Evolutionary conservation across 768 basidiomycete genomes (phyloP).

Genomic region (Harrya chromipes): DNA sequence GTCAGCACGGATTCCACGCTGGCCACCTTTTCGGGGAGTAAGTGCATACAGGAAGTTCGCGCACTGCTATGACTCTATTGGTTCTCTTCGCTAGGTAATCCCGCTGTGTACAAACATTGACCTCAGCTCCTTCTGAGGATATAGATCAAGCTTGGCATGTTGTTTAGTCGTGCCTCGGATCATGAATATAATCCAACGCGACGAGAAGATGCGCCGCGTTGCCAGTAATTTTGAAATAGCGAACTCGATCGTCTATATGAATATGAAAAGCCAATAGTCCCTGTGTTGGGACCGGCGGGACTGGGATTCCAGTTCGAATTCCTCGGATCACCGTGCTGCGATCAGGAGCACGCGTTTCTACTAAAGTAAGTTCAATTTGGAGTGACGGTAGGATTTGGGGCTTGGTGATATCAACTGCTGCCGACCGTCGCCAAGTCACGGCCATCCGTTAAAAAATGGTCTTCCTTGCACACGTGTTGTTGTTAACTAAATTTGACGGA

Average conservation of each 20-base stretch:
- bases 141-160: slow-evolving; percentile 3
- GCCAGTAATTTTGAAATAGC: background rate
- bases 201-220: slow-evolving; percentile 1
- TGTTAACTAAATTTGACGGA: background rate
- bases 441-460: background rate
- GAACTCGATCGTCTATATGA: slow-evolving; percentile 1
- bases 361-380: too few relatives aligned
- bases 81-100: background rate
- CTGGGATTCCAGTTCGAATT: background rate
- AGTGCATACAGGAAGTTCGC: background rate
- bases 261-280: background rate
- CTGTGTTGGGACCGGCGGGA: too few relatives aligned
- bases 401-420: background rate
- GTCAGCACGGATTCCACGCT: background rate
- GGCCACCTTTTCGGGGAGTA: background rate
- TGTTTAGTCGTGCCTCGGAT: slow-evolving; percentile 10
- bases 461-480: background rate
- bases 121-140: slow-evolving; percentile 1
- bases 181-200: slow-evolving; percentile 2
- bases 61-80: background rate
- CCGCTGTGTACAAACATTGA: background rate
- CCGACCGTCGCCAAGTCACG: background rate
- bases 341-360: background rate
- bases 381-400: slow-evolving; percentile 1
- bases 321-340: slow-evolving; percentile 18